Evolutionary conservation across 1,284 basidiomycete genomes (phyloP).

Genomic region (Trametes hirsuta): DNA sequence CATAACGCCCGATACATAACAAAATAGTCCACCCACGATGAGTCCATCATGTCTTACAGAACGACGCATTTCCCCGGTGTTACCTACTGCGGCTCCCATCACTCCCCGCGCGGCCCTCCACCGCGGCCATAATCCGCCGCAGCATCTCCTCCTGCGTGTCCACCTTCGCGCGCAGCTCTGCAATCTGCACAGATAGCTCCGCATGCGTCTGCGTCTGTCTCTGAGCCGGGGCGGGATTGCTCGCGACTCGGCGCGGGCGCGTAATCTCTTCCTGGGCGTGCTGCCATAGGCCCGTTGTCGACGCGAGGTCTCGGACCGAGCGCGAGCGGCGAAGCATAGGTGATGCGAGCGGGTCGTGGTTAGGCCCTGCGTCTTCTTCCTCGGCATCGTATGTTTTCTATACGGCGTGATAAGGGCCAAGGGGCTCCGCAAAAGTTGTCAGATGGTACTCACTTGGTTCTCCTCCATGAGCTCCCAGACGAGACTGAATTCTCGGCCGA

Average conservation of each 20-base stretch:
- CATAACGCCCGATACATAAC: not conserved
- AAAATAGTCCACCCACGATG: not conserved
- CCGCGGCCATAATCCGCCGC: slow-evolving; percentile 42
- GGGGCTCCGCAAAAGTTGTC: not conserved
- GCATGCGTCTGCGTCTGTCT: slow-evolving; percentile 19
- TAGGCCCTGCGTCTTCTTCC: slow-evolving; percentile 21
- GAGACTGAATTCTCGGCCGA: slow-evolving; percentile 86
- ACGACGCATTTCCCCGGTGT: not conserved
- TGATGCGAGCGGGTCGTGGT: slow-evolving; percentile 25
- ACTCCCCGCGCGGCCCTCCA: slow-evolving; percentile 34
- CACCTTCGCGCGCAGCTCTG: slow-evolving; percentile 53
- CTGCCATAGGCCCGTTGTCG: slow-evolving; percentile 26
- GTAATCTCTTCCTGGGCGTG: slow-evolving; percentile 27
- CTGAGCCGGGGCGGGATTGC: slow-evolving; percentile 2
- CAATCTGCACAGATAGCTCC: slow-evolving; percentile 63
- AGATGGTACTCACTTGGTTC: slow-evolving; percentile 40
- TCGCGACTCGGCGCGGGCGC: slow-evolving; percentile 21
- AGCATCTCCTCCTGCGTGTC: slow-evolving; percentile 60
- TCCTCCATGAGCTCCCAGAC: slow-evolving; percentile 82
- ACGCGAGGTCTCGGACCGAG: slow-evolving; percentile 13
- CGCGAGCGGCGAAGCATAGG: slow-evolving; percentile 25
- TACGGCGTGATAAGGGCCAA: not conserved
- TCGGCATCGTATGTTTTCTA: slow-evolving; percentile 12
- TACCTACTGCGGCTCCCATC: slow-evolving; percentile 19
- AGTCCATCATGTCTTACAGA: not conserved